phyloP scores from a whole-genome alignment of 768 basidiomycete species.

The Hydnomerulius pinastri region DNA sequence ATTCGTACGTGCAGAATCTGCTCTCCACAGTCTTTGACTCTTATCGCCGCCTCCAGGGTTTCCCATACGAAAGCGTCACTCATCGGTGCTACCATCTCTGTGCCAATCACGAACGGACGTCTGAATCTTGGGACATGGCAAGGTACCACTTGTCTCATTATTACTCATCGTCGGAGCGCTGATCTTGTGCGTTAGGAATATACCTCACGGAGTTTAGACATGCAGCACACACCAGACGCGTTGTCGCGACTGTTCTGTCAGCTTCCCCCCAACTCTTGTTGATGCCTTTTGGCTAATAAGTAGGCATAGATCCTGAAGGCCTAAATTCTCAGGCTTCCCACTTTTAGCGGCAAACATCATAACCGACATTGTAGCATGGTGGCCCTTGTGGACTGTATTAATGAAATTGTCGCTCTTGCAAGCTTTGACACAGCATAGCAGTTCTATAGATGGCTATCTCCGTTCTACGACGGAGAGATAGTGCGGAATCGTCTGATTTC shows the following conservation, averaged over 20 bases:
- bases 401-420: too few relatives aligned
- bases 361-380: too few relatives aligned
- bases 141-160: slow-evolving; percentile 50
- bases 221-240: slow-evolving; percentile 57
- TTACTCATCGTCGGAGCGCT: background rate
- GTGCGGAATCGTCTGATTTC: too few relatives aligned
- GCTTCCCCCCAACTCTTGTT: slow-evolving; percentile 18
- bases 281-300: slow-evolving; percentile 2
- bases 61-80: slow-evolving; percentile 91
- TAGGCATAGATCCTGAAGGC: slow-evolving; percentile 7
- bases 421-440: too few relatives aligned
- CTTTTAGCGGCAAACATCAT: background rate
- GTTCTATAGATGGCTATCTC: too few relatives aligned
- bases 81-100: slow-evolving; percentile 75
- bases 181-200: slow-evolving; percentile 51
- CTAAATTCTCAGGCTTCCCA: background rate
- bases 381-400: too few relatives aligned
- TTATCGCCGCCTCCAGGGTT: slow-evolving; percentile 47
- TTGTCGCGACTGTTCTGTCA: slow-evolving; percentile 85
- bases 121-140: slow-evolving; percentile 93
- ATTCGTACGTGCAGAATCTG: slow-evolving; percentile 57
- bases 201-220: slow-evolving; percentile 88
- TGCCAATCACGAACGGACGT: slow-evolving; percentile 80
- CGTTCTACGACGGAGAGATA: too few relatives aligned
- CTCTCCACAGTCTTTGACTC: background rate